Evolutionary conservation across 352 stramenopile genomes (phyloP), one percentile per base, ranked within the genome.

Genomic region (Phytophthora cajani): DNA sequence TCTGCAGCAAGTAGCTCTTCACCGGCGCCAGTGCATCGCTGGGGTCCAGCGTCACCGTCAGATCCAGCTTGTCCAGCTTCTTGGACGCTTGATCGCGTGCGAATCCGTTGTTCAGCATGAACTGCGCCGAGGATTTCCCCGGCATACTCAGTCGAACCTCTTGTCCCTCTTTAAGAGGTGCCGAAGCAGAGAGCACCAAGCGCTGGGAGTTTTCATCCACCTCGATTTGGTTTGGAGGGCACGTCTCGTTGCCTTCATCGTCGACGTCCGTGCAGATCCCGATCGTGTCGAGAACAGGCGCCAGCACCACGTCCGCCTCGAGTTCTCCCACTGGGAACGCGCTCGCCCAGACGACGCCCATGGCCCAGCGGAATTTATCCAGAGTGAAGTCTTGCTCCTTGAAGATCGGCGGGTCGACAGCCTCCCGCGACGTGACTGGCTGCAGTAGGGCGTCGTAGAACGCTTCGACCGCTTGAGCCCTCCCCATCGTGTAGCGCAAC

Each of bases 51-150:
- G 77, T 68, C 40, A 88, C 81, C 19, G 80, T 72, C 6, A 88
- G 52, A 32, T 88, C 78, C n/a, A 88, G 9, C 46, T 81, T 78
- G 56, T 88, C 80, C 23, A 82, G 51, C 32, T 65, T 63, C 1
- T 21, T 38, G 11, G 68, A 77, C 36, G 72, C 54, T 40, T 36
- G 27, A 1, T 52, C 36, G 9, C 74, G 74, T 4, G 73, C 61
- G 58, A 88, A 74, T 10, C 80, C 80, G 47, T 88, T 59, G 62
- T 84, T 88, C 14, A 82, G 68, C 80, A 88, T 84, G 56, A 83
- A 58, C 14, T 86, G 68, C 32, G 64, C 69, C 5, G 80, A 84
- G 3, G 75, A 75, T 30, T 84, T 84, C 19, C 53, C 62, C 23
- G 75, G 64, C 36, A 80, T 64, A 5, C 62, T 55, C 32, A 85